Percentiles rank a stretch among this genome's conserved stretches.
Conservation (phyloP, 1,284 basidiomycete species). For the Pseudozyma hubeiensis region DNA sequence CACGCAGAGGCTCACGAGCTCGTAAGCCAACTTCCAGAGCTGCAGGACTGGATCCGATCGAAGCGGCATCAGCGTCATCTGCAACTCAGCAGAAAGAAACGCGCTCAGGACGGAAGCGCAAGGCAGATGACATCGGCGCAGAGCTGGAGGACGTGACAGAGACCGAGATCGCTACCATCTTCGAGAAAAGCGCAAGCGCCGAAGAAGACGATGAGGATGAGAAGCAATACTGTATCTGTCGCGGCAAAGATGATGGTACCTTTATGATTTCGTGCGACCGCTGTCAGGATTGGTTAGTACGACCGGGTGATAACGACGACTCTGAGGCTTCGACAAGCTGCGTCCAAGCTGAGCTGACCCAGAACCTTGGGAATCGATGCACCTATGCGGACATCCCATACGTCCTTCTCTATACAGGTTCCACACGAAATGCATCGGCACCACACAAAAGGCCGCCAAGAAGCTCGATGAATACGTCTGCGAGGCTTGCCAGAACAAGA, state of each 20-base stretch:
- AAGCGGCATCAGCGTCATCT: background rate
- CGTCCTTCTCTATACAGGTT: slow-evolving; percentile 41
- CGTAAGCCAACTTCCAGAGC: slow-evolving; percentile 35
- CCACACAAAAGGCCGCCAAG: slow-evolving; percentile 58
- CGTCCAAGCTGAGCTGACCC: slow-evolving; percentile 17
- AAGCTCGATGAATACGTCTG: slow-evolving; percentile 62
- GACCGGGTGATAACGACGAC: too few relatives aligned
- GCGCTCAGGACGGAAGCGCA: slow-evolving; percentile 25
- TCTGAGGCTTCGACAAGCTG: background rate
- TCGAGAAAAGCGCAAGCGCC: slow-evolving; percentile 23
- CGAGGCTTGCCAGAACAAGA: slow-evolving; percentile 34
- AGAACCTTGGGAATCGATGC: too few relatives aligned
- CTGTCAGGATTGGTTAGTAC: slow-evolving; percentile 65
- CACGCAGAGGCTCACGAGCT: slow-evolving; percentile 30
- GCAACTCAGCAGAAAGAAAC: slow-evolving; percentile 5
- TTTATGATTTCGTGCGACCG: slow-evolving; percentile 65
- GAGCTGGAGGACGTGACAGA: slow-evolving; percentile 11
- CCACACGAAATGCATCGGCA: slow-evolving; percentile 63
- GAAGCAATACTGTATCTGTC: slow-evolving; percentile 62
- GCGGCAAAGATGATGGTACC: slow-evolving; percentile 60
- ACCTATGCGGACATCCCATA: too few relatives aligned
- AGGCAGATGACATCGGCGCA: slow-evolving; percentile 23
- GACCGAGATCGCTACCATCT: slow-evolving; percentile 22
- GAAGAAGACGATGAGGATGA: slow-evolving; percentile 44
- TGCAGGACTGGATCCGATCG: slow-evolving; percentile 24